Evolutionary conservation across 306 rosid species (phyloP).

Genomic region (Inga oerstediana): DNA sequence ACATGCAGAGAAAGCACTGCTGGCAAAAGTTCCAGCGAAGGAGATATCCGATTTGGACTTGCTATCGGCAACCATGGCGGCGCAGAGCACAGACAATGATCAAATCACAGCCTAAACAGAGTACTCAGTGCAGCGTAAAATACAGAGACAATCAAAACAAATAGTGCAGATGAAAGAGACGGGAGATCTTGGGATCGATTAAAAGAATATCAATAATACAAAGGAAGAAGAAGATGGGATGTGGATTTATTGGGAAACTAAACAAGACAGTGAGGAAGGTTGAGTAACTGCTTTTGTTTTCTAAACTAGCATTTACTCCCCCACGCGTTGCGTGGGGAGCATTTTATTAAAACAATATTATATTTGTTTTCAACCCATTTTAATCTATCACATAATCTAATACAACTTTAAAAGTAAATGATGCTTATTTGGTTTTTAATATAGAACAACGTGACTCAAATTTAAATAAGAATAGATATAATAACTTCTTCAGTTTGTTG

Average conservation of each 20-base stretch:
- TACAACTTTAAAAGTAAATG: too few species aligned
- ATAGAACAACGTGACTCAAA: too few species aligned
- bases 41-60: conserved; percentile 68
- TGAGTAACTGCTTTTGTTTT: neutral
- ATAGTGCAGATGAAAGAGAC: neutral
- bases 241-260: conserved; percentile 23
- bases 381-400: too few species aligned
- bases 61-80: conserved; percentile 65
- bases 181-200: neutral
- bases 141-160: neutral
- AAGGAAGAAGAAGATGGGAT: neutral
- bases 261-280: neutral
- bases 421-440: too few species aligned
- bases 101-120: neutral
- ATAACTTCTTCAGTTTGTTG: too few species aligned
- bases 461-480: too few species aligned
- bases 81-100: neutral
- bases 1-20: conserved; percentile 82
- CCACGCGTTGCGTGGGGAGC: too few species aligned
- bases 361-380: too few species aligned
- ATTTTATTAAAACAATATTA: too few species aligned
- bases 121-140: neutral
- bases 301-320: too few species aligned
- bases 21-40: conserved; percentile 63
- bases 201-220: neutral